Base-by-base conservation (phyloP, 2,329 filamentous ascomycete genomes). In the Fusarium hostae region DNA sequence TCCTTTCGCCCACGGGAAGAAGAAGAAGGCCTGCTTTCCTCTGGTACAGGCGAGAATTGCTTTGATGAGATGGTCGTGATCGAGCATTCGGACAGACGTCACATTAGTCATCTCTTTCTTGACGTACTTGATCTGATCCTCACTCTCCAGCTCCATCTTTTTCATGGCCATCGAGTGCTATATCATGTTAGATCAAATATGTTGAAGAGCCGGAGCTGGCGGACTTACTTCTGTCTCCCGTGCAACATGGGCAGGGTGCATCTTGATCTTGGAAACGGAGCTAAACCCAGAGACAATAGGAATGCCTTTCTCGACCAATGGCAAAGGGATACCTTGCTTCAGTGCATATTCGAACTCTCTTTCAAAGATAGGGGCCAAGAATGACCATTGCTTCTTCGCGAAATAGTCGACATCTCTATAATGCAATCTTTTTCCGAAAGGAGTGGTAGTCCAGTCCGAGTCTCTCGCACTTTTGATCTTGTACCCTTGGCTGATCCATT, bases 71-170 rank as follows among this genome's bases (percentile, higher is more conserved):
- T 41, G 51, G 3, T 10, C 3, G 8, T 54, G 35, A 28, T 30
- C 15, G 2, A 54, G 51, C 15, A 41, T 1, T 8, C 34, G 51
- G 20, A 54, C 26, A 26, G 34, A 40, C 15, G 6, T 54, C 15
- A 54, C 18, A 16, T 54, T 54, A 12, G 22, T 10, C 35, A 40
- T 40, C 35, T 54, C 50, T 37, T 54, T 54, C 9, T 30, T 30
- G 35, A 39, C 24, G 22, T 28, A 54, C 20, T 41, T 54, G 20
- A 54, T 40, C 3, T 54, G 24, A 5, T 54, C 20, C n/a, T 54
- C 35, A 12, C 35, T 54, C 8, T 30, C 24, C 0, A 54, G 18
- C 15, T 43, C 34, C 51, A 54, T 54, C 7, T 43, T 28, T 15
- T 54, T 54, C 51, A 54, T 54, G 7, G 51, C 51, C 34, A 54